Percentiles rank a stretch among this genome's conserved stretches.
Evolutionary conservation across 2,329 filamentous ascomycete species (phyloP).

Genomic region (Microthyrium microscopicum): DNA sequence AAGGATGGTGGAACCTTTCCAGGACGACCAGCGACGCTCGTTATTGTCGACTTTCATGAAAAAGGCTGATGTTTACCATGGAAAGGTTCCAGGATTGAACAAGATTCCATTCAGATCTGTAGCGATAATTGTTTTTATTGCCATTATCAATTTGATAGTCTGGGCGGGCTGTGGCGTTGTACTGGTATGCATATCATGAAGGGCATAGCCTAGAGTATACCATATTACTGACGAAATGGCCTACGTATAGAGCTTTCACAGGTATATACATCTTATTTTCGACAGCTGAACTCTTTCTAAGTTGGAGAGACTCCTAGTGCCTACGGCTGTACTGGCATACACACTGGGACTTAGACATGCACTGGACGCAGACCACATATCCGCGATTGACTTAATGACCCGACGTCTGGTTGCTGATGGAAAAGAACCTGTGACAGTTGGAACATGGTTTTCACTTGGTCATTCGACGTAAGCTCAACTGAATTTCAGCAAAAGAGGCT

Average conservation of each 20-base stretch:
- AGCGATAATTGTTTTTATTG: slow-evolving; percentile 37
- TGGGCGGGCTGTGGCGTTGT: slow-evolving; percentile 43
- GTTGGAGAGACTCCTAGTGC: slow-evolving; percentile 41
- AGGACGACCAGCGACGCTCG: no score
- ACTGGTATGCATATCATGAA: slow-evolving; percentile 23
- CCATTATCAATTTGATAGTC: slow-evolving; percentile 36
- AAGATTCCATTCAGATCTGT: slow-evolving; percentile 40
- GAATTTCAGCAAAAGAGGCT: background rate
- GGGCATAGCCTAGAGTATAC: background rate
- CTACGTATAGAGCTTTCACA: slow-evolving; percentile 16
- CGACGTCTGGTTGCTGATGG: slow-evolving; percentile 72
- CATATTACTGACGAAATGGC: background rate
- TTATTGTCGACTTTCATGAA: no score
- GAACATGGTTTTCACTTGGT: slow-evolving; percentile 84
- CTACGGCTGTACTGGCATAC: slow-evolving; percentile 71
- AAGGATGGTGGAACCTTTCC: no score
- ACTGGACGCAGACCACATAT: slow-evolving; percentile 91
- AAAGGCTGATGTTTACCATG: no score
- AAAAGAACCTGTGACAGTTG: slow-evolving; percentile 76
- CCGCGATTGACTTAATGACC: slow-evolving; percentile 86
- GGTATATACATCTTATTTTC: slow-evolving; percentile 8
- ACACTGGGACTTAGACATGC: slow-evolving; percentile 82
- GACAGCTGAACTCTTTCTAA: background rate
- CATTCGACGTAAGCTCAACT: slow-evolving; percentile 51
- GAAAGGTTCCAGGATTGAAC: slow-evolving; percentile 33